Evolutionary conservation across 2,329 filamentous ascomycete genomes (phyloP), one percentile per base, ranked within the genome.

Genomic region (Aspergillus caelatus): DNA sequence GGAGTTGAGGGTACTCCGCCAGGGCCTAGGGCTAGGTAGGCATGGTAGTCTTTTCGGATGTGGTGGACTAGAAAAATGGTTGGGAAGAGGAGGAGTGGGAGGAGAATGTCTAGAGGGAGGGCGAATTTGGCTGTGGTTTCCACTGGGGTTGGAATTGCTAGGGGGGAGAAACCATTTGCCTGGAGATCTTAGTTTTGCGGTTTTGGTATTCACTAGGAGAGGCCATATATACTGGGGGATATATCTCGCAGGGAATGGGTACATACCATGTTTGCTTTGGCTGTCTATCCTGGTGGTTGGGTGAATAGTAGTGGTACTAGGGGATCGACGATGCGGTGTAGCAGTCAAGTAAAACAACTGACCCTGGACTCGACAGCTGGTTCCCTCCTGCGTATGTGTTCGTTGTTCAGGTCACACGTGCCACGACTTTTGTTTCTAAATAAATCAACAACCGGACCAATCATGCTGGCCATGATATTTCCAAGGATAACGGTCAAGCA

Each of bases 1-100:
- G 91, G 85, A 0, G 90, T 95, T 3, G 89, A 85, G 0, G 92
- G 91, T 0, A 91, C 94, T 63, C 92, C 92, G 28, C 92, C 92
- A 0, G 91, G 92, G 0, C 92, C 92, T 23, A 96, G 87, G 45
- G 86, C 86, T 67, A 94, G 81, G 78, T 93, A 95, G 74, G 89
- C 90, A 59, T 83, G 80, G 78, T 93, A 95, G 64, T 72, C 74
- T 62, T 68, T 68, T 50, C 66, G 71, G 81, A 94, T 91, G 72
- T 88, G 86, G 72, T 88, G 86, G 70, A 91, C 77, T 64, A 81
- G 72, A 64, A 71, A 62, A n/a, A 85, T 68, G 57, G 89, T 80
- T 56, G 88, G 71, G 57, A 81, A 72, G 67, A 85, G 81, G 46
- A 67, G 30, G 45, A 70, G 43, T 39, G 61, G 30, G 55, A 68